Evolutionary conservation across 768 basidiomycete genomes (phyloP).

Genomic region (Tricholomella constricta): DNA sequence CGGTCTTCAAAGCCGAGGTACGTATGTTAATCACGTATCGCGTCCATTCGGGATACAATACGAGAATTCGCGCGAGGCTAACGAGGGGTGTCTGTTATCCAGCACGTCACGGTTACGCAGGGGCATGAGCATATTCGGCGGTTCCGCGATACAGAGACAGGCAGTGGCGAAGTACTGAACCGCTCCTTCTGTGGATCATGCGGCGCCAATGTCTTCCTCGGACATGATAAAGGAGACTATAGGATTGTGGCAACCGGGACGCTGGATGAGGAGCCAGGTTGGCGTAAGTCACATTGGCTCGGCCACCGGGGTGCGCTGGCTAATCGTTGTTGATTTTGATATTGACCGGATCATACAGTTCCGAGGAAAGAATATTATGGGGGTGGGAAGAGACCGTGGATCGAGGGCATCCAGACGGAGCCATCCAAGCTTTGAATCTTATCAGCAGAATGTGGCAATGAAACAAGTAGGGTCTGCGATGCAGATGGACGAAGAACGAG

Average conservation of each 20-base stretch:
- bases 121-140: constrained; percentile 30
- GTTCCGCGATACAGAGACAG: constrained; percentile 31
- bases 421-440: constrained; percentile 8
- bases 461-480: no score
- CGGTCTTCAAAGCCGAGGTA: constrained; percentile 37
- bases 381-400: constrained; percentile 14
- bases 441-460: no score
- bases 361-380: constrained; percentile 3
- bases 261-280: constrained; percentile 11
- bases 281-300: constrained; percentile 10
- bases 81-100: neutral
- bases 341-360: constrained; percentile 2
- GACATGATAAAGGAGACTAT: constrained; percentile 3
- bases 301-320: neutral
- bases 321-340: neutral
- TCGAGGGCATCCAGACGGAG: constrained; percentile 9
- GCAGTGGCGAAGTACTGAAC: constrained; percentile 29
- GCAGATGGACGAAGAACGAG: no score
- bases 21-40: constrained; percentile 1
- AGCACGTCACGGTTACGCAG: constrained; percentile 29
- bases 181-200: constrained; percentile 38
- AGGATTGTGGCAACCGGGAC: constrained; percentile 14
- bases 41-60: neutral
- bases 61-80: neutral
- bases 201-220: constrained; percentile 37